Base-by-base conservation (phyloP, 169 alveolate species). In the Plasmodium falciparum region DNA sequence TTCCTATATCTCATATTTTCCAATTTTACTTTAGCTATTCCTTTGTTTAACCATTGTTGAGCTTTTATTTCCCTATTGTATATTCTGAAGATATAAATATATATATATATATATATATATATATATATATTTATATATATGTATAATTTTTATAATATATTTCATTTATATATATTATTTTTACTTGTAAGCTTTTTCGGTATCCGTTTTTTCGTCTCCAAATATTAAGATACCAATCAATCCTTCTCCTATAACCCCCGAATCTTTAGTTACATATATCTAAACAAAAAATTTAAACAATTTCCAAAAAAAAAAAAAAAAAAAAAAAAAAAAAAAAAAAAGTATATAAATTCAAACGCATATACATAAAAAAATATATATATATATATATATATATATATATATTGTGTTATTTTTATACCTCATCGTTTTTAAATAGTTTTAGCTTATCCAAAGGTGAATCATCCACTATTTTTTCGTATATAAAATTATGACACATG, bases 41-140 rank as follows among this genome's bases (percentile, higher is more conserved):
- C 89, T 65, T 76, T 76, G 70, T 76, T 76, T 65, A 76, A 26
- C 89, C 89, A 76, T 45, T 76, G 89, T 33, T 76, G 89, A 9
- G 89, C 89, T 43, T 76, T 76, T 17, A 76, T 6, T 49, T 76
- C 89, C 13, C 70, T 52, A 56, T 76, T 76, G 43, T 76, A 76
- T 58, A 17, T 76, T 67, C 88, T 74, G 52, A 45, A n/a, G n/a
- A 15, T 39, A 12, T 47, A 43, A 0, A 43, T 17, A 69, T 33
- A 33, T 33, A 33, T 33, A 33, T 33, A 33, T 33, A 61, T 11
- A 26, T 12, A 22, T 45, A 61, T 59, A 24, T 2, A 61, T 9
- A 43, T 39, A 1, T 33, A 33, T 43, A 2, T 13, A 39, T 15
- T n/a, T 2, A 61, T 9, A 43, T 39, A 1, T 33, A 33, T 43